Conservation (phyloP, 495 filamentous ascomycete genomes). For the Lepidopterella palustris region DNA sequence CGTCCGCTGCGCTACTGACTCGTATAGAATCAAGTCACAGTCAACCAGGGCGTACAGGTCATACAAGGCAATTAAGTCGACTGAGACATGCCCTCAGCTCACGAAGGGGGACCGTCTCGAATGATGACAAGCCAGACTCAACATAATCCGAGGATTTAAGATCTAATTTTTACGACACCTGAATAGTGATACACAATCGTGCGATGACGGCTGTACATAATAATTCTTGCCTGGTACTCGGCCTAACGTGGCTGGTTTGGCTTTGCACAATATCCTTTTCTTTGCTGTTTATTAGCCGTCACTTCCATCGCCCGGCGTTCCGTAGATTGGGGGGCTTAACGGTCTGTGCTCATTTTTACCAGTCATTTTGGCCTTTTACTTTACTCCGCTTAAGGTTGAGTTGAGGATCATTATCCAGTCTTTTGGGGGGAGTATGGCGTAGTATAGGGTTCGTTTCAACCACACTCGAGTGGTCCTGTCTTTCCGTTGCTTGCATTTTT, state of each 20-base stretch:
- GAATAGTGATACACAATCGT: conserved; percentile 14
- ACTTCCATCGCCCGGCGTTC: conserved; percentile 13
- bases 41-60: background rate
- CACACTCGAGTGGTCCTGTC: background rate
- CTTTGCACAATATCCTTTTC: conserved; percentile 20
- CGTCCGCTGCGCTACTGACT: conserved; percentile 73
- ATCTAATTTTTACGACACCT: conserved; percentile 2
- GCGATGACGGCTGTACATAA: conserved; percentile 24
- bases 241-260: background rate
- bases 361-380: conserved; percentile 5
- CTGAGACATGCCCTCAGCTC: conserved; percentile 18
- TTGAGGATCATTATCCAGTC: background rate
- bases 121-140: conserved; percentile 18
- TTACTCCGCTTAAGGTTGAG: background rate
- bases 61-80: conserved; percentile 11
- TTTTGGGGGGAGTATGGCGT: background rate
- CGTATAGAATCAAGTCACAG: conserved; percentile 56
- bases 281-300: conserved; percentile 9
- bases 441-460: background rate
- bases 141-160: background rate
- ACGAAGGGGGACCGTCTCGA: conserved; percentile 20
- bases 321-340: conserved; percentile 11
- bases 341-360: background rate
- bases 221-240: conserved; percentile 5
- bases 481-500: background rate